Base-by-base conservation (phyloP, 202 grass and related monocot species). In the Panicum virgatum region DNA sequence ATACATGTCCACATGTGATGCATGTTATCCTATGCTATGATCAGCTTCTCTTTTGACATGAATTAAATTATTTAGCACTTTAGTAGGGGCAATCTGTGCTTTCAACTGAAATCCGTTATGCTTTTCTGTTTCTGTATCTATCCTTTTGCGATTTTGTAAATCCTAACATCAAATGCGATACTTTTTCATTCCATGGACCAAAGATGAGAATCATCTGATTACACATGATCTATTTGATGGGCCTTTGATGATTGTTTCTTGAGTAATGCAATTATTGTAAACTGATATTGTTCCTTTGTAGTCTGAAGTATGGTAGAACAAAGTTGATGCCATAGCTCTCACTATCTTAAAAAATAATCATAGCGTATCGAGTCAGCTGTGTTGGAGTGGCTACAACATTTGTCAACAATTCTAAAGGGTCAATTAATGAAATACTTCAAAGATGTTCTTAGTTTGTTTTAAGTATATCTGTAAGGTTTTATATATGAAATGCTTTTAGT, bases 1-100 rank as follows among this genome's bases (percentile, higher is more conserved):
- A 37, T 84, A 46, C 12, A 50, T n/a, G n/a, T n/a, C n/a, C n/a
- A n/a, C n/a, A n/a, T 29, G 23, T 13, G 4, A 18, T 71, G 50
- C 62, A 71, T 85, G 66, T 65, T 59, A 79, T 79, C 18, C 54
- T 72, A 39, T 80, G 25, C 29, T 58, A 22, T 45, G 61, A 66
- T 44, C 20, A 7, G 0, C 25, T 72, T 19, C 44, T 63, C 32
- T 67, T 46, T 83, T 7, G 12, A 43, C 50, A 76, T 58, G 50
- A 64, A 66, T 14, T 16, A 29, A 36, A 43, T 26, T 30, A 58
- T 52, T 75, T 67, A 57, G 36, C 13, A 56, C 26, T 52, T 2
- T 37, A 7, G 27, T 19, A 79, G 45, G 61, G 42, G 26, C 42
- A 22, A 48, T 32, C 12, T 19, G 23, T 71, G 68, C 44, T 71